Conservation (phyloP, 169 alveolate species). For the Plasmodium gonderi region DNA sequence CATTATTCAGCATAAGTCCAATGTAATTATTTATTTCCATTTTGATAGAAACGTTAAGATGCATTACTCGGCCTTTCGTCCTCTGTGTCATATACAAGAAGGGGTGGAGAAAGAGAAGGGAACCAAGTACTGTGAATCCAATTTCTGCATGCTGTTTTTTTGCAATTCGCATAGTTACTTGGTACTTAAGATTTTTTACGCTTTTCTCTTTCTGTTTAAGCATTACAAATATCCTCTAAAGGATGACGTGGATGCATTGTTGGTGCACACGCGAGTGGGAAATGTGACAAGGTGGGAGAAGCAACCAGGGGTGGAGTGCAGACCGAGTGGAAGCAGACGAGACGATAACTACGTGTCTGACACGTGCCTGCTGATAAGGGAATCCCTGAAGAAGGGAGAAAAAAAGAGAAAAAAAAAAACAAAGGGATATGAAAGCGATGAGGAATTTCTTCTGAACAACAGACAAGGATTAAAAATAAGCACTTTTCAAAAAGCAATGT, state of each 20-base stretch:
- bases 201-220: slow-evolving; percentile 38
- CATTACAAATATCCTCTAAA: slow-evolving; percentile 30
- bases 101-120: not conserved
- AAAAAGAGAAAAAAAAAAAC: not conserved
- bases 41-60: slow-evolving; percentile 9
- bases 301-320: too few relatives aligned
- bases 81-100: not conserved
- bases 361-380: not conserved
- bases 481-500: not conserved
- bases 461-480: not conserved
- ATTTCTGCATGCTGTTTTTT: slow-evolving; percentile 46
- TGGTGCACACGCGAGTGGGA: not conserved
- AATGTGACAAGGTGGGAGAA: not conserved
- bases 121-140: not conserved
- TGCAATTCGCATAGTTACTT: slow-evolving; percentile 45
- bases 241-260: not conserved
- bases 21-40: slow-evolving; percentile 13
- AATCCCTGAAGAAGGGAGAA: not conserved
- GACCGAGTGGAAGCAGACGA: too few relatives aligned
- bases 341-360: not conserved
- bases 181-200: slow-evolving; percentile 25
- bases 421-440: not conserved
- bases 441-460: not conserved
- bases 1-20: slow-evolving; percentile 17
- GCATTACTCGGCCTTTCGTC: not conserved